Percentiles rank a stretch among this genome's conserved stretches.
Conservation (phyloP, 75 land plant species). For the Ceratopteris richardii region DNA sequence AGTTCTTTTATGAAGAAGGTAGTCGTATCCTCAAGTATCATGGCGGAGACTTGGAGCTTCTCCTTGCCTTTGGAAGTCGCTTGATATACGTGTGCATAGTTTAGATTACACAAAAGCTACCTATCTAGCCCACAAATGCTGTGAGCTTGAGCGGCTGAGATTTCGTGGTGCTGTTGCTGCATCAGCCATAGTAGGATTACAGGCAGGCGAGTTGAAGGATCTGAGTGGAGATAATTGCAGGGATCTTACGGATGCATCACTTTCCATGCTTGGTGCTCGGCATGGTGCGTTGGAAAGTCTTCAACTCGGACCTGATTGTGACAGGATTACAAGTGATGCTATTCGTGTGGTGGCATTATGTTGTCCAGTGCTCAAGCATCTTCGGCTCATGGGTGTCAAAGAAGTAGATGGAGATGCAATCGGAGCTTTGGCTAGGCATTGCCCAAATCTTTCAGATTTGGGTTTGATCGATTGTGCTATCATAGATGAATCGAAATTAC, state of each 20-base stretch:
- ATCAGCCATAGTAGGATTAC: conserved; percentile 41
- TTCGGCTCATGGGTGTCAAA: conserved; percentile 66
- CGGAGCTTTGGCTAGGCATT: conserved; percentile 49
- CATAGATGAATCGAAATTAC: conserved; percentile 56
- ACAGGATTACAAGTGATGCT: conserved; percentile 70
- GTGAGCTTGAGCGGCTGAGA: conserved; percentile 51
- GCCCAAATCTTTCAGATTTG: conserved; percentile 47
- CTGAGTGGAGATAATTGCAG: conserved; percentile 71
- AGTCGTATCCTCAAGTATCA: too few species aligned
- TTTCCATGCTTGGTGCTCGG: conserved; percentile 74
- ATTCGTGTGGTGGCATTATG: conserved; percentile 66
- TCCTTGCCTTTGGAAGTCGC: conserved; percentile 61
- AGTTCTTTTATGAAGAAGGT: too few species aligned
- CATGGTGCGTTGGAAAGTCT: conserved; percentile 76
- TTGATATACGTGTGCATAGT: conserved; percentile 78
- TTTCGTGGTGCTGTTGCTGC: conserved; percentile 75
- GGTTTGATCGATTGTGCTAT: conserved; percentile 66
- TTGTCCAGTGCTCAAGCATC: conserved; percentile 51
- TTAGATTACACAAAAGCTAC: conserved; percentile 40
- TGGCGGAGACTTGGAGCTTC: conserved; percentile 58
- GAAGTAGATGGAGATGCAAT: conserved; percentile 64
- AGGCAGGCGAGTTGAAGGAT: conserved; percentile 51
- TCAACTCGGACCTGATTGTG: conserved; percentile 88
- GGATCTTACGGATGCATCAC: conserved; percentile 73
- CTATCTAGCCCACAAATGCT: conserved; percentile 54